Percentiles rank a stretch among this genome's conserved stretches.
phyloP scores from a whole-genome alignment of 106 monocot species.

The Dendrobium officinale region DNA sequence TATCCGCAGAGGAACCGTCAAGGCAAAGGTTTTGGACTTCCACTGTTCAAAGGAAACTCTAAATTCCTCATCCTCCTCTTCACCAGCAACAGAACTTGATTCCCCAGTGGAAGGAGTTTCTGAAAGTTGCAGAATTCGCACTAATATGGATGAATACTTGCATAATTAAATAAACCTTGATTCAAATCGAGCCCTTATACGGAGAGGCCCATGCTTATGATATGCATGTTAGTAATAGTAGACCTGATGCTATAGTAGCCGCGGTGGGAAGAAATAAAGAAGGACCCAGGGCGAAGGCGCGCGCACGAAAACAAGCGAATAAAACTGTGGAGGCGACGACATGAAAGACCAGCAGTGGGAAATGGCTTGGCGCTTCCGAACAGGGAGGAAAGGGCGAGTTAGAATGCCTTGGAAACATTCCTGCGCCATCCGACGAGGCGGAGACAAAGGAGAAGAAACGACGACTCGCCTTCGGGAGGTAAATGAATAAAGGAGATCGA shows the following conservation, averaged over 20 bases:
- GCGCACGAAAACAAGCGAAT: constrained; percentile 29
- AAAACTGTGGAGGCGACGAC: constrained; percentile 22
- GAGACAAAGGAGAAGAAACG: not conserved
- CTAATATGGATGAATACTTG: not conserved
- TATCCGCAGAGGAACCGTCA: constrained; percentile 79
- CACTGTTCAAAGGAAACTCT: constrained; percentile 53
- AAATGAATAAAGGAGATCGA: not conserved
- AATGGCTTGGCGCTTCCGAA: not conserved
- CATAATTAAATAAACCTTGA: not conserved
- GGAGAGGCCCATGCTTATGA: not conserved
- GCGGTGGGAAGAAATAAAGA: not conserved
- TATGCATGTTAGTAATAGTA: not conserved
- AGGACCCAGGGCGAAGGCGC: constrained; percentile 8
- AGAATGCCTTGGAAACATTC: not conserved
- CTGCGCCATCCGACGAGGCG: not conserved
- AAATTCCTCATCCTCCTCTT: constrained; percentile 47
- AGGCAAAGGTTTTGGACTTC: constrained; percentile 73
- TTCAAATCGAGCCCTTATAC: not conserved
- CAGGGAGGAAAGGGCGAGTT: not conserved
- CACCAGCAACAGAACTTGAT: constrained; percentile 4
- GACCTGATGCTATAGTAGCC: constrained; percentile 12
- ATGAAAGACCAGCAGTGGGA: constrained; percentile 17
- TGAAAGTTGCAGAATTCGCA: not conserved
- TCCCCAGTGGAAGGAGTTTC: constrained; percentile 11
- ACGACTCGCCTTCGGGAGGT: not conserved